Base-by-base conservation (phyloP, 2,329 filamentous ascomycete genomes). In the Claviceps sp. region DNA sequence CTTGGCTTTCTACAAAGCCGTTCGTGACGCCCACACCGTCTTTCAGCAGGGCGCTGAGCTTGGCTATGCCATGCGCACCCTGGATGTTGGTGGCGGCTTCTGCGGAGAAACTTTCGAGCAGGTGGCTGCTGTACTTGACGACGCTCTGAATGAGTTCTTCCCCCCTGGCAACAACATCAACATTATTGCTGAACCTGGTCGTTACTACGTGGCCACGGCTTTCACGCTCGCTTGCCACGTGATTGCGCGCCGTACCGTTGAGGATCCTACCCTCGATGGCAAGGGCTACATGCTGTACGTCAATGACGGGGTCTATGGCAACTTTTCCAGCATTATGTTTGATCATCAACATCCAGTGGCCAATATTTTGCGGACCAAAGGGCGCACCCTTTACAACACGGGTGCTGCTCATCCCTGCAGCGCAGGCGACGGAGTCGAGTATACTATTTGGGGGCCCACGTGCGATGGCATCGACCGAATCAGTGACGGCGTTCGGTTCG, bases 311-410 rank as follows among this genome's bases (percentile, higher is more conserved):
- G 85, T 97, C 51, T 98, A 98, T 64, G 93, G 93, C 63, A 97
- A 97, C 73, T 97, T 98, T 66, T 95, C 89, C 59, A 94, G 89
- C 80, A 97, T 97, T 77, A 95, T 97, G 75, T 98, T 96, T 67
- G 93, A 97, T 65, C 93, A 97, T 70, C 93, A 98, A 76, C 80
- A 94, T 62, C 93, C 93, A 1, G 71, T 86, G 46, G 88, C 91
- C 52, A 87, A 86, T 69, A 79, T 97, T 54, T 75, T 98, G 51
- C 84, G 82, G 58, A 73, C 77, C 19, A 74, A 76, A 55, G 69
- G 76, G 56, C 71, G 73, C 55, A 77, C 78, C 56, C 65, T 81
- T 63, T 84, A 83, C 65, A 71, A 83, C 68, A 71, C 75, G 56
- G 52, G 71, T 57, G 62, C 71, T 60, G 73, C 77, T n/a, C 67